Percentiles rank a stretch among this genome's conserved stretches.
Conservation (phyloP, 805 yeast species). For the Candida maesae region DNA sequence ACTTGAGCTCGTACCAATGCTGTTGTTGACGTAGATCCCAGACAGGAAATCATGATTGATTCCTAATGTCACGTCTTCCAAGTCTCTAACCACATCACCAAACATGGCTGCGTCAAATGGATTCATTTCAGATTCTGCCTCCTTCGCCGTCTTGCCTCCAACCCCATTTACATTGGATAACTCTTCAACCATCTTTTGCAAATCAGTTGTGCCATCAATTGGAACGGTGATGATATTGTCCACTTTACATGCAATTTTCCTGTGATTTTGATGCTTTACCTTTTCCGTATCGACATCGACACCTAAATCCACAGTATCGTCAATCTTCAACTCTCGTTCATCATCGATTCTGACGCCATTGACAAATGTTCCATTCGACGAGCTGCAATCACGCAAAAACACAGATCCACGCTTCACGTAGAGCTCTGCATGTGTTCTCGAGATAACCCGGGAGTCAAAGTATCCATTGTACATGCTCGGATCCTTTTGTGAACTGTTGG, state of each 20-base stretch:
- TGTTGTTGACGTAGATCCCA: conserved; percentile 57
- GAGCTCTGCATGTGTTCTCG: conserved; percentile 91
- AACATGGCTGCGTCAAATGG: conserved; percentile 59
- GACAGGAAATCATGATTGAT: conserved; percentile 43
- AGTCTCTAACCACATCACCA: conserved; percentile 47
- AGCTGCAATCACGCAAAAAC: conserved; percentile 79
- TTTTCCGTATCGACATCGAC: conserved; percentile 70
- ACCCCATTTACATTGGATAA: not conserved
- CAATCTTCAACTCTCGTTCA: conserved; percentile 64
- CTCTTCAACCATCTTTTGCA: conserved; percentile 13
- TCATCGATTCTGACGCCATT: conserved; percentile 63
- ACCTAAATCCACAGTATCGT: conserved; percentile 90
- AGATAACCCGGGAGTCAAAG: conserved; percentile 89
- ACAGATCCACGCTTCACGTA: conserved; percentile 73
- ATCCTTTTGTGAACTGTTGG: conserved; percentile 54
- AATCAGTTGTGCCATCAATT: conserved; percentile 28
- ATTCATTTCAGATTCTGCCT: conserved; percentile 17
- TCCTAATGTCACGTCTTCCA: conserved; percentile 51
- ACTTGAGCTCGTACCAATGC: conserved; percentile 52
- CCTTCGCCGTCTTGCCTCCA: not conserved
- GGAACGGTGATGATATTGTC: conserved; percentile 61
- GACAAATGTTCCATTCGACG: conserved; percentile 92
- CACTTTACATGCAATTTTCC: conserved; percentile 80
- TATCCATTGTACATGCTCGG: conserved; percentile 78
- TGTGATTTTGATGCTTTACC: conserved; percentile 55